A percentile compares a stretch with the other conserved stretches of the same genome.
Evolutionary conservation across 495 filamentous ascomycete genomes (phyloP).

Genomic region (Penicillium macrosclerotiorum): DNA sequence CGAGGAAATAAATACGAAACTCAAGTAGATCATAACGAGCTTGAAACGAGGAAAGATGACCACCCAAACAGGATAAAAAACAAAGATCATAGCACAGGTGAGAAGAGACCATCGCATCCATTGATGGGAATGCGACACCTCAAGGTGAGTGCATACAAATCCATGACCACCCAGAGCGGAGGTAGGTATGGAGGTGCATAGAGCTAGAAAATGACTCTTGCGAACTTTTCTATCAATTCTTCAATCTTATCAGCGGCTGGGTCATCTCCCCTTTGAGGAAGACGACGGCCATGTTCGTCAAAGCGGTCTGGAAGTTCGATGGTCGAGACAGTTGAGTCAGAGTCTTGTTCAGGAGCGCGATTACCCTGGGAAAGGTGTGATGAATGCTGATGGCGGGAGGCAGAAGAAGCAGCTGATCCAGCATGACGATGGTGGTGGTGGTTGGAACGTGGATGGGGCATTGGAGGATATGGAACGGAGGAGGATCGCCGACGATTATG

Average conservation of each 20-base stretch:
- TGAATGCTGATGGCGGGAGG: conserved; percentile 5
- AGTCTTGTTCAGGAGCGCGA: conserved; percentile 12
- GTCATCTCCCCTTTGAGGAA: conserved; percentile 34
- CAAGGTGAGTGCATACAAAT: no score
- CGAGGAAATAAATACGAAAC: no score
- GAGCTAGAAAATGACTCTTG: conserved; percentile 26
- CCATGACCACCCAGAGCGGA: neutral
- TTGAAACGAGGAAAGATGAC: no score
- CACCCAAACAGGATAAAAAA: no score
- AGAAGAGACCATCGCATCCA: no score
- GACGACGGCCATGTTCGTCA: conserved; percentile 56
- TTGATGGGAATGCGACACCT: no score
- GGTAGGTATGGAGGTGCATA: neutral
- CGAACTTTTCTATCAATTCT: conserved; percentile 34
- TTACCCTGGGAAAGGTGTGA: conserved; percentile 7
- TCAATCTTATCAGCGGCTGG: conserved; percentile 37
- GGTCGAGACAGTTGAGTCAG: conserved; percentile 46
- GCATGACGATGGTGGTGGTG: neutral
- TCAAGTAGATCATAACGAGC: no score
- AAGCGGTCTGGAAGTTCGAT: conserved; percentile 64
- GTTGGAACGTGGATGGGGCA: conserved; percentile 3
- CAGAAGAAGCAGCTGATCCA: neutral
- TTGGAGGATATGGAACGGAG: conserved; percentile 19
- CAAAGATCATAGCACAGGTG: no score
- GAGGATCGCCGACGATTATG: conserved; percentile 30